phyloP scores from a whole-genome alignment of 768 basidiomycete species.

The Mycena galericulata region DNA sequence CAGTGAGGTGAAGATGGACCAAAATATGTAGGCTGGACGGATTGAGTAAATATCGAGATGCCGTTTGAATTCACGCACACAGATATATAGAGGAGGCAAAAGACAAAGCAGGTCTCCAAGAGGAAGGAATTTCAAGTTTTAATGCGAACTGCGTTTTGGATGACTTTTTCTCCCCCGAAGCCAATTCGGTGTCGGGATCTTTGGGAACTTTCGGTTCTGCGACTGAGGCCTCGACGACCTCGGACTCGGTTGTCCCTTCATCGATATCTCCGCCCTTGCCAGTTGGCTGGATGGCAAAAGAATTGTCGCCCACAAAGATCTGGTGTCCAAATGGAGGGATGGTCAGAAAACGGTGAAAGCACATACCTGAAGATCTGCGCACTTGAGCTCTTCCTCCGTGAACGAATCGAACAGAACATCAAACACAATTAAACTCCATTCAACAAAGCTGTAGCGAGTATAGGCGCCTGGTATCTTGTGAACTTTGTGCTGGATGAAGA shows the following conservation, averaged over 20 bases:
- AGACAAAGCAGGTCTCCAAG: slow-evolving; percentile 36
- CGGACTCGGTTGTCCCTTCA: background rate
- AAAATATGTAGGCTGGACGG: slow-evolving; percentile 76
- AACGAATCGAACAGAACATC: slow-evolving; percentile 82
- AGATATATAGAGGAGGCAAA: slow-evolving; percentile 64
- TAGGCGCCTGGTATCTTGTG: slow-evolving; percentile 87
- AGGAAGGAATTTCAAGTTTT: slow-evolving; percentile 3
- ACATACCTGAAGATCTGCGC: slow-evolving; percentile 65
- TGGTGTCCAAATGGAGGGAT: slow-evolving; percentile 25
- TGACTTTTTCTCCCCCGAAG: background rate
- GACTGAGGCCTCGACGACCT: background rate
- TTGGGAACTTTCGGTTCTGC: background rate
- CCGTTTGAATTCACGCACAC: slow-evolving; percentile 56
- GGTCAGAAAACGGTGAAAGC: background rate
- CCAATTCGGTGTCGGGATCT: background rate
- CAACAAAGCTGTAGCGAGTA: slow-evolving; percentile 86
- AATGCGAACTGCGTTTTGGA: background rate
- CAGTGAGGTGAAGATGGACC: slow-evolving; percentile 86
- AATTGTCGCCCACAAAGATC: slow-evolving; percentile 42
- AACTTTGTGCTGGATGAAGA: slow-evolving; percentile 89
- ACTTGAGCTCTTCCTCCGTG: slow-evolving; percentile 68
- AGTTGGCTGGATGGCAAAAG: background rate
- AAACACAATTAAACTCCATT: slow-evolving; percentile 85
- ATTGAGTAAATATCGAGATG: slow-evolving; percentile 5
- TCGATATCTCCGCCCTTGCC: background rate